A percentile compares a stretch with the other conserved stretches of the same genome.
Conservation (phyloP, 768 basidiomycete species). For the Leucocoprinus birnbaumii region DNA sequence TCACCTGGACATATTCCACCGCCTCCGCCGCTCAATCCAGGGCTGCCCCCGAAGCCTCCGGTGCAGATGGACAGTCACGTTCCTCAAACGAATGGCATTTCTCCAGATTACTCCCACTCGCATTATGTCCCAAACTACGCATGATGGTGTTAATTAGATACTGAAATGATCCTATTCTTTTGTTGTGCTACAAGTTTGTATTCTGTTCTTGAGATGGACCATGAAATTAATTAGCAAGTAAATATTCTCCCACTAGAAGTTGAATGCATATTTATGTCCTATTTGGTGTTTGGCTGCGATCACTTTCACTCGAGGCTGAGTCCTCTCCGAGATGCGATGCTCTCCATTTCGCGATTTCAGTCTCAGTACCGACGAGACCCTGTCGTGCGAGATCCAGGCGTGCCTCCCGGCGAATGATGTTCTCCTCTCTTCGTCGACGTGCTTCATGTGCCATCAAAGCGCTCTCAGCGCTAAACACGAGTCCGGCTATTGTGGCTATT, state of each 20-base stretch:
- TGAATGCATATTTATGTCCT: neutral
- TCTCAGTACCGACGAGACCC: constrained; percentile 79
- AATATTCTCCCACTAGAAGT: neutral
- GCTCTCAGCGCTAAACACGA: constrained; percentile 73
- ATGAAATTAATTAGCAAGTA: neutral
- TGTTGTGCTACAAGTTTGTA: neutral
- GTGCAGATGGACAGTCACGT: constrained; percentile 27
- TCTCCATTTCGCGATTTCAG: constrained; percentile 82
- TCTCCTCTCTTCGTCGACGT: constrained; percentile 62
- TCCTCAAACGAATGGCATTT: constrained; percentile 20
- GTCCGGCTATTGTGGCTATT: constrained; percentile 59
- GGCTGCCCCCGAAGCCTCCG: constrained; percentile 39
- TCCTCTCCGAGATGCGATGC: constrained; percentile 21
- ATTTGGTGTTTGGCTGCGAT: neutral
- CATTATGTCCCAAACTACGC: constrained; percentile 3
- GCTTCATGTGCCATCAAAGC: constrained; percentile 74
- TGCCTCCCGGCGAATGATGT: constrained; percentile 68
- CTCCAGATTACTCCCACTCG: neutral
- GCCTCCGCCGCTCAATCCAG: constrained; percentile 16
- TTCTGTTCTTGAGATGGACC: constrained; percentile 8
- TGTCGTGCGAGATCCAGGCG: constrained; percentile 69
- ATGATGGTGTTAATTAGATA: constrained; percentile 1
- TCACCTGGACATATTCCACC: constrained; percentile 24
- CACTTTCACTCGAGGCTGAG: constrained; percentile 24
- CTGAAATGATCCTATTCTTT: neutral